phyloP scores from a whole-genome alignment of 768 basidiomycete species.

The Boletus rex-veris region DNA sequence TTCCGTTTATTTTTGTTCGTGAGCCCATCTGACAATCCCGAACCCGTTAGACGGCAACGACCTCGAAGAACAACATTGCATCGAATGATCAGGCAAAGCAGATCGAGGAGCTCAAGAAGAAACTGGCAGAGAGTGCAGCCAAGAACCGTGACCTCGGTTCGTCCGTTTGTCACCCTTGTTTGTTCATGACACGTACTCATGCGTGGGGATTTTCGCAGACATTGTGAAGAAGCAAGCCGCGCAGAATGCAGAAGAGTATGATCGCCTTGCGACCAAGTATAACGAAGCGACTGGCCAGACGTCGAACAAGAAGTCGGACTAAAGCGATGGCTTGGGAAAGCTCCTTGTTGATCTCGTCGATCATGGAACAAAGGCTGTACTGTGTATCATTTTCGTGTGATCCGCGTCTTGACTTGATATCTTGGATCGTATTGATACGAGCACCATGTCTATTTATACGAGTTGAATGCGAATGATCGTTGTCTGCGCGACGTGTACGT shows the following conservation, averaged over 20 bases:
- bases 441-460: background rate
- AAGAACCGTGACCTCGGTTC: conserved; percentile 66
- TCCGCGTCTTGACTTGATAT: too few relatives aligned
- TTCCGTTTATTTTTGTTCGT: background rate
- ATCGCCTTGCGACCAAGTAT: conserved; percentile 75
- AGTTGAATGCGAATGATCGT: background rate
- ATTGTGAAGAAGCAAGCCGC: conserved; percentile 79
- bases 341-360: background rate
- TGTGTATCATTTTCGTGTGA: background rate
- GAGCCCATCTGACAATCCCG: background rate
- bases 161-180: conserved; percentile 11
- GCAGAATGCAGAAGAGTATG: conserved; percentile 77
- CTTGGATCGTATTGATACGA: too few relatives aligned
- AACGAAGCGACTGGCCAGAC: conserved; percentile 63
- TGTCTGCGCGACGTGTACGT: background rate
- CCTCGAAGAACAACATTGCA: conserved; percentile 28
- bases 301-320: conserved; percentile 68
- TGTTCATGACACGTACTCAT: background rate
- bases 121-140: conserved; percentile 53
- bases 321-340: background rate
- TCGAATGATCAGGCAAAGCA: conserved; percentile 33
- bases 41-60: conserved; percentile 31
- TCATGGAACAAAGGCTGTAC: background rate
- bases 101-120: conserved; percentile 65
- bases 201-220: conserved; percentile 38